phyloP scores from a whole-genome alignment of 768 basidiomycete genomes.

The Suillus decipiens region DNA sequence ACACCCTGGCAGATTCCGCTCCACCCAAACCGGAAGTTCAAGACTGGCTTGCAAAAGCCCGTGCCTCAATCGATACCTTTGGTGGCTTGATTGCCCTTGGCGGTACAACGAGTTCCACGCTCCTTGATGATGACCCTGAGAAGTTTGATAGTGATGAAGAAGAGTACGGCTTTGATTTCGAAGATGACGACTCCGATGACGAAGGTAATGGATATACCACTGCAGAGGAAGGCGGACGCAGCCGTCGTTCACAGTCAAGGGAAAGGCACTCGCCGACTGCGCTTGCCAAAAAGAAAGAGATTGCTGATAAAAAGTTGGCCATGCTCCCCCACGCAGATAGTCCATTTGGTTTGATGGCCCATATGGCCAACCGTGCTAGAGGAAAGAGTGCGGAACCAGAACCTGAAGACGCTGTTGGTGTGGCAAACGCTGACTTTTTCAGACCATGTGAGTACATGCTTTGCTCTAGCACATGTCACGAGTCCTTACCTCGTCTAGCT shows the following conservation, averaged over 20 bases:
- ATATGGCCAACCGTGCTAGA: conserved; percentile 51
- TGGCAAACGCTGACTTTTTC: conserved; percentile 72
- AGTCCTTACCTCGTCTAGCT: conserved; percentile 29
- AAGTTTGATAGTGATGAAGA: conserved; percentile 46
- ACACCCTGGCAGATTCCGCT: conserved; percentile 24
- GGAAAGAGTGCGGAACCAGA: conserved; percentile 44
- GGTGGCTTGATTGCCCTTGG: conserved; percentile 66
- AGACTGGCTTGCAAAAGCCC: conserved; percentile 78
- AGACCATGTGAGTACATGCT: conserved; percentile 47
- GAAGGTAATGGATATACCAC: conserved; percentile 36
- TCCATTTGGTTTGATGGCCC: conserved; percentile 79
- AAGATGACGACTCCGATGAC: conserved; percentile 40
- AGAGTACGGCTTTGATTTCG: conserved; percentile 40
- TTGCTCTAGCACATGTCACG: background rate
- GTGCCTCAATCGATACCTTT: conserved; percentile 66
- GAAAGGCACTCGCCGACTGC: conserved; percentile 33
- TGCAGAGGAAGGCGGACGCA: conserved; percentile 20
- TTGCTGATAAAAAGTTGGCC: conserved; percentile 46
- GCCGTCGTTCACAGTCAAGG: conserved; percentile 18
- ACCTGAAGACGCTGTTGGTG: conserved; percentile 56
- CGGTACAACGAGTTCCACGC: conserved; percentile 45
- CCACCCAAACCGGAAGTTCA: conserved; percentile 58
- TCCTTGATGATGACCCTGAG: conserved; percentile 35
- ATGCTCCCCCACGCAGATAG: conserved; percentile 61
- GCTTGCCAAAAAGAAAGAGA: conserved; percentile 40